Evolutionary conservation across 192 early-diverging fungal species (phyloP).

Genomic region (Entomortierella chlamydospora): DNA sequence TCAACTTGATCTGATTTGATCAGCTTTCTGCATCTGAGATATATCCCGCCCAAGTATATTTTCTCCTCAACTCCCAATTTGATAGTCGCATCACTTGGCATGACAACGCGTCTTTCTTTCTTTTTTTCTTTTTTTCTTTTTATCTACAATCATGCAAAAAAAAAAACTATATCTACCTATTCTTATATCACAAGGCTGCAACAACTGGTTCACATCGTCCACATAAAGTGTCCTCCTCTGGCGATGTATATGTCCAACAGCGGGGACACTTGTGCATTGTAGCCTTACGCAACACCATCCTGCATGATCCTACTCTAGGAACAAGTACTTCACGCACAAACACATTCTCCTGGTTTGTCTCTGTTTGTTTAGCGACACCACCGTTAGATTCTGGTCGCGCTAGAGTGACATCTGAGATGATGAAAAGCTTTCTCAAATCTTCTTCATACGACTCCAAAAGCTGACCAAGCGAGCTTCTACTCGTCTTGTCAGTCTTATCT

Average conservation of each 20-base stretch:
- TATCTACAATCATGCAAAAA: background rate
- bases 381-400: background rate
- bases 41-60: too few relatives aligned
- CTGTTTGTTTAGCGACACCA: background rate
- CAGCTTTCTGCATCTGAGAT: too few relatives aligned
- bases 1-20: too few relatives aligned
- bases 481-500: conserved; percentile 3
- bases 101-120: too few relatives aligned
- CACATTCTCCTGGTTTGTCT: background rate
- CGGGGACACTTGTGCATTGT: conserved; percentile 79
- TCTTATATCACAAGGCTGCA: background rate
- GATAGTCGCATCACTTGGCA: too few relatives aligned
- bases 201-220: conserved; percentile 64
- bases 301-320: conserved; percentile 43
- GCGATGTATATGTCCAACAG: conserved; percentile 77
- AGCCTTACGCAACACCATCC: conserved; percentile 63
- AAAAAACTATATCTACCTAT: background rate
- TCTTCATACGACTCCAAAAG: conserved; percentile 29
- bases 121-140: background rate
- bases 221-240: conserved; percentile 64
- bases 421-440: conserved; percentile 62
- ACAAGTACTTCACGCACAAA: conserved; percentile 23
- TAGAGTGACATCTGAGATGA: conserved; percentile 59
- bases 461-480: conserved; percentile 2
- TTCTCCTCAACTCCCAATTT: too few relatives aligned